phyloP scores from a whole-genome alignment of 352 stramenopile genomes.

The Phytopythium helicoides region DNA sequence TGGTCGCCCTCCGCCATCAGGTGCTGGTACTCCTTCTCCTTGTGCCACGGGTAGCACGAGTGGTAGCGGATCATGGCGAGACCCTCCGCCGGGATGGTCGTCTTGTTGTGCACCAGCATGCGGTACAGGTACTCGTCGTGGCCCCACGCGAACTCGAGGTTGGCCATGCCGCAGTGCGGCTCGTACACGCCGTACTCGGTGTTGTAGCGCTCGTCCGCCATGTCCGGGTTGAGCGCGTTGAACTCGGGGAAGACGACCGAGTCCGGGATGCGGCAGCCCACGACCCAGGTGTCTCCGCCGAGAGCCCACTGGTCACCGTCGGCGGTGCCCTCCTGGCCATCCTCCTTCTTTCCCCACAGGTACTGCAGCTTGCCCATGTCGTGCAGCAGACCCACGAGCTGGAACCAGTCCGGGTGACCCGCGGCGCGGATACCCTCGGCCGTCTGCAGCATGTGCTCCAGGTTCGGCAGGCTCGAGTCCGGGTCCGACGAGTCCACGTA shows the following conservation, averaged over 20 bases:
- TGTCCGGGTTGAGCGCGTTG: constrained; percentile 89
- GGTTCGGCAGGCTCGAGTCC: constrained; percentile 88
- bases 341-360: constrained; percentile 80
- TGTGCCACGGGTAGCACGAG: constrained; percentile 93
- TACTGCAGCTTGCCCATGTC: constrained; percentile 96
- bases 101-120: constrained; percentile 91
- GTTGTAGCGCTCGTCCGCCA: constrained; percentile 83
- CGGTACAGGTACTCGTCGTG: constrained; percentile 95
- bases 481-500: constrained; percentile 94
- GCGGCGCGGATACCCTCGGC: constrained; percentile 90
- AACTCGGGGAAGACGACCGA: constrained; percentile 89
- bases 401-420: constrained; percentile 91
- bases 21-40: constrained; percentile 89
- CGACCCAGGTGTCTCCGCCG: constrained; percentile 92
- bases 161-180: constrained; percentile 85
- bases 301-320: constrained; percentile 91
- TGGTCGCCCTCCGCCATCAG: constrained; percentile 88
- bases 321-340: constrained; percentile 87
- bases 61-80: constrained; percentile 94
- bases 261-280: constrained; percentile 89
- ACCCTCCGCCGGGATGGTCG: constrained; percentile 82
- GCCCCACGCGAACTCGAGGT: constrained; percentile 90
- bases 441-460: constrained; percentile 93
- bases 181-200: constrained; percentile 88
- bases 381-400: constrained; percentile 90